phyloP scores from a whole-genome alignment of 768 basidiomycete genomes.

The Boletus coccyginus region DNA sequence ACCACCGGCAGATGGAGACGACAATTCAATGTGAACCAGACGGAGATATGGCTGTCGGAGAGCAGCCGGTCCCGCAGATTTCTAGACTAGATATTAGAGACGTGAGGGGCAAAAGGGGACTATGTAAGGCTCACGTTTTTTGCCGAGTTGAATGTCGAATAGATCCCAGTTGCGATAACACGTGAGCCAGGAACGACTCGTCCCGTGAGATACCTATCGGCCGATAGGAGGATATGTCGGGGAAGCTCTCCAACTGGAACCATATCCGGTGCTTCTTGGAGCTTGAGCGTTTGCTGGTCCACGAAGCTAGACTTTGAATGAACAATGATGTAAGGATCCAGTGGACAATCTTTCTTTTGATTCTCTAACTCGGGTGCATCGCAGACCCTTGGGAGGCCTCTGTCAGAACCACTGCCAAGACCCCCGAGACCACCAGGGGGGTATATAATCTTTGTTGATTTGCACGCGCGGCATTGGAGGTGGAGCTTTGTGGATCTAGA shows the following conservation, averaged over 20 bases:
- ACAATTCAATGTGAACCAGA: constrained; percentile 87
- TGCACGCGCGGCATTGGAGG: constrained; percentile 90
- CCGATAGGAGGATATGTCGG: constrained; percentile 88
- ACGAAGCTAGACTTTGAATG: constrained; percentile 94
- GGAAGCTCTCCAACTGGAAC: constrained; percentile 98
- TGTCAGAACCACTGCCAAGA: constrained; percentile 80
- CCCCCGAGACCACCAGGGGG: constrained; percentile 81
- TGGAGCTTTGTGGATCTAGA: constrained; percentile 91
- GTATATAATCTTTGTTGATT: constrained; percentile 72
- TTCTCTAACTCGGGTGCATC: constrained; percentile 77
- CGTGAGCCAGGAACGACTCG: constrained; percentile 96
- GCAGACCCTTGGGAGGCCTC: constrained; percentile 83
- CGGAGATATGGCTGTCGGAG: constrained; percentile 94
- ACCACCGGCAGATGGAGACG: constrained; percentile 70
- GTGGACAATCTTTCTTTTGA: constrained; percentile 91
- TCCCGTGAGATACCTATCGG: constrained; percentile 87
- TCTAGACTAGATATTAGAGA: constrained; percentile 39
- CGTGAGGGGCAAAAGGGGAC: not conserved
- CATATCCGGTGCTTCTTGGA: constrained; percentile 99
- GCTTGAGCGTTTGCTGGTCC: constrained; percentile 93
- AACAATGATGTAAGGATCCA: constrained; percentile 94
- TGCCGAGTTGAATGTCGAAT: constrained; percentile 90
- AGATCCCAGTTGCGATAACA: constrained; percentile 93
- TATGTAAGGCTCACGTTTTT: constrained; percentile 60
- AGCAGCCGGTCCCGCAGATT: constrained; percentile 81